Conservation (phyloP, 768 basidiomycete species). For the Chalciporus chontae region DNA sequence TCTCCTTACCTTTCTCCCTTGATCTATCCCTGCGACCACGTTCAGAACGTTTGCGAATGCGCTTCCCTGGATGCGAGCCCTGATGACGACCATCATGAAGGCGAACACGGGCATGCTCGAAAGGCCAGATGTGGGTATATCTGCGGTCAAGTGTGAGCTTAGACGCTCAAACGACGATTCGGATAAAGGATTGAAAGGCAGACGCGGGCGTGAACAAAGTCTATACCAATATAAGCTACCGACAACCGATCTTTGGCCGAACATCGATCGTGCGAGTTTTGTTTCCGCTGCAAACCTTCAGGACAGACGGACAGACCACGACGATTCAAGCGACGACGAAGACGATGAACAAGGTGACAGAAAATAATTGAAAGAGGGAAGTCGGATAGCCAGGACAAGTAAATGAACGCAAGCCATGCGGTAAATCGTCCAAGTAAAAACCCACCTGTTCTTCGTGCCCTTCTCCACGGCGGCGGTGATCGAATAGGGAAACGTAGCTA, state of each 20-base stretch:
- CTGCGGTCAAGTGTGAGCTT: slow-evolving; percentile 35
- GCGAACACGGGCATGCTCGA: slow-evolving; percentile 89
- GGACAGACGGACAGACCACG: neutral
- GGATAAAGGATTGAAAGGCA: neutral
- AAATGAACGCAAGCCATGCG: neutral
- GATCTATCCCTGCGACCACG: slow-evolving; percentile 14
- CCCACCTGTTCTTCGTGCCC: slow-evolving; percentile 86
- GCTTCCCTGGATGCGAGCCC: slow-evolving; percentile 27
- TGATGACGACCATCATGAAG: slow-evolving; percentile 42
- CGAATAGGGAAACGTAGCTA: slow-evolving; percentile 67
- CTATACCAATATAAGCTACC: slow-evolving; percentile 1
- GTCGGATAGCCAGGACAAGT: neutral
- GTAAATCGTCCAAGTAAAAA: slow-evolving; percentile 1
- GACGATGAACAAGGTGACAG: no score
- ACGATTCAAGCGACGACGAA: neutral
- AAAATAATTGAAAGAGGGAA: neutral
- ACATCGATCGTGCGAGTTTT: neutral
- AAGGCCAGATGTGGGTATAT: slow-evolving; percentile 97
- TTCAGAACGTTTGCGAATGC: slow-evolving; percentile 16
- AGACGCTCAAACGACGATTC: neutral
- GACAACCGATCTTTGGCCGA: neutral
- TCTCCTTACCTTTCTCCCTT: slow-evolving; percentile 3
- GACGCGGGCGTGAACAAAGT: neutral
- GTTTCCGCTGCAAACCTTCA: no score
- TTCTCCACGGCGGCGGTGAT: slow-evolving; percentile 96